Evolutionary conservation across 1,284 basidiomycete species (phyloP).

Genomic region (Porogramme epimiltina): DNA sequence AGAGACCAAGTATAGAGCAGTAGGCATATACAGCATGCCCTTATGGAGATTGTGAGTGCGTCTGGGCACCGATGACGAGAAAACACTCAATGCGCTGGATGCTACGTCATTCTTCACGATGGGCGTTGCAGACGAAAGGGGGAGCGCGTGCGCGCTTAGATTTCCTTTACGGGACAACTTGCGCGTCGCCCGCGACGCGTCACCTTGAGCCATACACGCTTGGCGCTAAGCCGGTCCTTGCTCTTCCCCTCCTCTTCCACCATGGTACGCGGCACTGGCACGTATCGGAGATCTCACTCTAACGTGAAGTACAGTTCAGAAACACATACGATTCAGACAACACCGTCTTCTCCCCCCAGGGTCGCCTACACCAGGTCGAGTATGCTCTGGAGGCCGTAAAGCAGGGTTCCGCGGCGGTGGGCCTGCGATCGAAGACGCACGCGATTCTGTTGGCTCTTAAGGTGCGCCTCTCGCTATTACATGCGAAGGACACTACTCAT

Average conservation of each 20-base stretch:
- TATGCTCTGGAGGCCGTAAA: conserved; percentile 99
- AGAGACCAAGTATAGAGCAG: no score
- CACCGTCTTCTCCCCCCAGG: conserved; percentile 94
- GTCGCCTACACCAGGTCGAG: conserved; percentile 93
- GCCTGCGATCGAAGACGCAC: conserved; percentile 93
- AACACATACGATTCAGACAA: conserved; percentile 97
- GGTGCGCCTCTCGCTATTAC: neutral
- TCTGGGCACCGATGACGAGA: no score
- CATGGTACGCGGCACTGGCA: conserved; percentile 18
- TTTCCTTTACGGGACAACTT: no score
- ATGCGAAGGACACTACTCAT: neutral
- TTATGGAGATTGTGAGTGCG: no score
- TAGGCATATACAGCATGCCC: no score
- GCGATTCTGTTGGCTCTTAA: conserved; percentile 80
- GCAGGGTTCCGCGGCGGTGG: conserved; percentile 98
- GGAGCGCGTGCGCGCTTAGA: no score
- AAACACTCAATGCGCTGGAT: no score
- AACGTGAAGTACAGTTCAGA: conserved; percentile 66
- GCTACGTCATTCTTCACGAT: no score
- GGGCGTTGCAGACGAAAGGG: no score
- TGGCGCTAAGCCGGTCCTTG: conserved; percentile 11
- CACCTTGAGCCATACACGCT: conserved; percentile 18
- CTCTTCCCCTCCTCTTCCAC: conserved; percentile 9
- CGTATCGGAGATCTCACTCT: neutral
- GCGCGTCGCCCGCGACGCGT: conserved; percentile 31